Evolutionary conservation across 179 eudicot species (phyloP), one percentile per base, ranked within the genome.

Genomic region (Gypsophila paniculata): DNA sequence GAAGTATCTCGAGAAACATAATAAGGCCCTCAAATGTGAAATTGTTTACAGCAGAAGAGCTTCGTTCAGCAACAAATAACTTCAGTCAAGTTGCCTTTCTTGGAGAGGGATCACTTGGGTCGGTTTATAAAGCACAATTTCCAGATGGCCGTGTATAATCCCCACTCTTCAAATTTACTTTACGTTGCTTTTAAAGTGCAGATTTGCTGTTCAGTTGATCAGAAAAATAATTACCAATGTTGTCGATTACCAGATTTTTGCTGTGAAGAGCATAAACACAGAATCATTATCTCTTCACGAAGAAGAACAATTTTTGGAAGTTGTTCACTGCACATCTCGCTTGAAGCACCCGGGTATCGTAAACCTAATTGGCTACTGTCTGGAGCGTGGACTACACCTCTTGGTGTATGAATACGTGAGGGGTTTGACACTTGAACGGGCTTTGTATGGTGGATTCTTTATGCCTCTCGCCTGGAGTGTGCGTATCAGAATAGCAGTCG

Each of bases 91-190:
- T 70, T 14, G 86, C 91, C 79, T 78, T 88, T 71, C 88, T 91
- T 54, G 98, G 98, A 78, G 94, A 89, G 80, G 98, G 98, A 73
- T 89, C 98, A 36, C 90, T 93, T 64, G 98, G 98, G 72, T 83
- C 97, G 39, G 98, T 93, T 76, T 89, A 79, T 76, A 93, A 83
- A 85, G 97, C 96, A 72, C 87, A 86, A 48, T 85, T 91, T 75
- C 89, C 93, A 38, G 87, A 87, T 77, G 91, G 94, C 69, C 86
- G 80, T 69, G 98, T 93, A 81, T 66, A 74, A 69, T 42, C 69
- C 58, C 67, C 29, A 74, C 71, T 48, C 71, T 60, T 67, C 29
- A 42, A 67, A 51, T 68, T 57, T 49, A 8, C n/a, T 39, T 61
- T 5, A 48, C 34, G 12, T 48, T n/a, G 15, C 19, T 15, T 34